Evolutionary conservation across 768 basidiomycete genomes (phyloP), one percentile per base, ranked within the genome.

Genomic region (Gautieria morchelliformis): DNA sequence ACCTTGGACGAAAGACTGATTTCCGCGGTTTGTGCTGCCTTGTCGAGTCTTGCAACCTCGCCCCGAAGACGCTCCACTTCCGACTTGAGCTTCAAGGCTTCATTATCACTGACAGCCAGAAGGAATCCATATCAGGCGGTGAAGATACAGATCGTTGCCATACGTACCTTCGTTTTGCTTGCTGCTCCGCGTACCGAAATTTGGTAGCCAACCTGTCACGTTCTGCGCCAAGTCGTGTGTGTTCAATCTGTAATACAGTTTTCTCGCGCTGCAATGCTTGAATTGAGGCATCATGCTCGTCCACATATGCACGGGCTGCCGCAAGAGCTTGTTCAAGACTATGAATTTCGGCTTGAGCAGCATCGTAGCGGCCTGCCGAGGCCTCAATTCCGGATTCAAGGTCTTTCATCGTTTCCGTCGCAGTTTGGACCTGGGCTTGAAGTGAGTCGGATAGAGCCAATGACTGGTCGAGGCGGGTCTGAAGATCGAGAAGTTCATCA

Each of bases 1-100:
- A 71, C 70, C 63, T 82, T 82, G 53, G 89, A 69, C 52, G 79
- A 79, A 52, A 87, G 74, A 58, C 81, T 82, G 54, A 87, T 78
- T 65, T 89, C 83, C 0, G 83, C 80, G 10, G 78, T 72, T 63
- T 84, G 84, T 37, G 75, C 73, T 7, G 75, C 69, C 63, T 83
- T 82, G 62, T 87, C 82, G 27, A 77, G 74, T 44, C 70, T 74
- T n/a, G 75, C 71, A 20, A 82, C 67, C 52, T 78, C 75, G 54
- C 69, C 63, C 46, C 73, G 75, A 30, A 72, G 66, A 47, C 69
- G 69, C 44, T 68, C 76, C 67, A 67, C 76, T 61, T 60, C 79
- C 65, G 62, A 63, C 69, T 66, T 72, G 71, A 68, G 75, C 58
- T 46, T 61, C 4, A 66, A 57, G 33, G 78, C 69, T 30, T 74